Base-by-base conservation (phyloP, 805 yeast species). In the Wilhelminamyces savonicus region DNA sequence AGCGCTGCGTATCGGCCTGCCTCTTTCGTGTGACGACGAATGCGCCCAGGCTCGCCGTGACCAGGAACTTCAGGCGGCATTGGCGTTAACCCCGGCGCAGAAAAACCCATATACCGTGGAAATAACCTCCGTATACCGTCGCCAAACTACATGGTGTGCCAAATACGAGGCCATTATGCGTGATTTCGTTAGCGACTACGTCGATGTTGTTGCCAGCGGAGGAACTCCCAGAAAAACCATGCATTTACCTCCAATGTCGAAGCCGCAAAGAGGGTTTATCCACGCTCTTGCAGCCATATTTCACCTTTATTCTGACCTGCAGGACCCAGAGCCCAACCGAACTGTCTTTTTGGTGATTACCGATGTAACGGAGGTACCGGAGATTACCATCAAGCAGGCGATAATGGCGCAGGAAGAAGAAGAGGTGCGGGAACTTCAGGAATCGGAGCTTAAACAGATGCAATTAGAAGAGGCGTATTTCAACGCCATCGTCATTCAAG, bases 271-370 rank as follows among this genome's bases (percentile, higher is more conserved):
- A 27, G 62, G 62, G 37, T 85, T 86, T 46, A 56, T 87, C 16
- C 90, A 78, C 46, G 76, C 75, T 29, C 46, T 87, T 23, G 79
- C 87, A 0, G 72, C 65, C 16, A 54, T 74, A 0, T 85, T 62
- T 49, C 61, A 68, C 9, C 44, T 85, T 9, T 76, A 71, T 41
- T 63, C 81, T 0, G 87, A 82, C 44, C 73, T 88, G 2, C 92
- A 83, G 37, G 95, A 84, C 52, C 74, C 72, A 3, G 95, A 85
- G 40, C 95, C 95, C 0, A 65, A 74, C 30, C 55, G 95, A 36
- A 73, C 81, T 8, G 90, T 86, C 1, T 77, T 72, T 39, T 65
- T 86, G n/a, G 62, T 55, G 19, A 43, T 60, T 6, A 56, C 65
- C 2, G 37, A 44, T n/a, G 31, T 43, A 5, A 48, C 64, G 0